Percentiles rank a stretch among this genome's conserved stretches.
Conservation (phyloP, 345 rosid genomes). For the Eucalyptus fibrosa region DNA sequence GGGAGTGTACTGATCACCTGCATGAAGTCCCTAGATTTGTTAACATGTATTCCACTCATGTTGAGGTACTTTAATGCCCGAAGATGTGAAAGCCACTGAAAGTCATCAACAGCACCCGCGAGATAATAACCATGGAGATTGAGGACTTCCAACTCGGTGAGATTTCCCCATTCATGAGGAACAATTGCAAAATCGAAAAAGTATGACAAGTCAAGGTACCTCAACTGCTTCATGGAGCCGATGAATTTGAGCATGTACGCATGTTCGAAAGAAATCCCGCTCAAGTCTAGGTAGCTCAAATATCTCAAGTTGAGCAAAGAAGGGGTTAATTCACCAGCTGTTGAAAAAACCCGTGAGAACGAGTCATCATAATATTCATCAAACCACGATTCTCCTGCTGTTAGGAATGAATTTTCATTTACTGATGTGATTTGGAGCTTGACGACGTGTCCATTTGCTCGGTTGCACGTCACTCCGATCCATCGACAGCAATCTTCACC, state of each 20-base stretch:
- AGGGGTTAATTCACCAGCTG: neutral
- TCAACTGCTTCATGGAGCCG: neutral
- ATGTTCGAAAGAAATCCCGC: neutral
- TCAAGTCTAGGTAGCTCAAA: neutral
- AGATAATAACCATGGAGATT: accelerated
- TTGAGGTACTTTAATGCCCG: neutral
- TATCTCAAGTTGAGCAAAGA: neutral
- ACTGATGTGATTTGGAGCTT: neutral
- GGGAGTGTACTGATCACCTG: neutral
- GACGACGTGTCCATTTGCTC: neutral
- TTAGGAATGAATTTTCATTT: accelerated
- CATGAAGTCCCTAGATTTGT: neutral
- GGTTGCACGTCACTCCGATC: neutral
- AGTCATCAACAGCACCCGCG: accelerated
- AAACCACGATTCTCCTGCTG: accelerated
- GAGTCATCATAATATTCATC: too few relatives aligned
- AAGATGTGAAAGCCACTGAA: neutral
- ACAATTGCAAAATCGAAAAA: neutral
- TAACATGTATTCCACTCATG: neutral
- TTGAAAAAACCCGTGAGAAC: neutral
- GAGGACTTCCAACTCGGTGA: neutral
- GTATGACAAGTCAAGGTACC: neutral
- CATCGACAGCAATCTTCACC: neutral
- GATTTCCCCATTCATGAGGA: neutral
- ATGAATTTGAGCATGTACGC: neutral